Conservation (phyloP, 176 grass and related monocot genomes). For the Guadua angustifolia region DNA sequence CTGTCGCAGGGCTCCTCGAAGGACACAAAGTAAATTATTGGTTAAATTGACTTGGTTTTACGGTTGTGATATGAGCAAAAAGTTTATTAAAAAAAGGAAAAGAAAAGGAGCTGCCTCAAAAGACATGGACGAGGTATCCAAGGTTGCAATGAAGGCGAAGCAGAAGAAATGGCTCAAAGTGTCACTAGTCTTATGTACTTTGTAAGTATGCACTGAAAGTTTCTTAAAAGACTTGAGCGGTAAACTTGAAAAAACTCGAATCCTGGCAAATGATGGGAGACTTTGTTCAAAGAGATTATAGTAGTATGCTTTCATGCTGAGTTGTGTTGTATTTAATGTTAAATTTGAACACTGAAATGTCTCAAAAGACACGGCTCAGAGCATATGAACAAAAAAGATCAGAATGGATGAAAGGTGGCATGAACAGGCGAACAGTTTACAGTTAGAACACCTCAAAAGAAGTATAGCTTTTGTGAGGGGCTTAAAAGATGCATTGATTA, state of each 20-base stretch:
- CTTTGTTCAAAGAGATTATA: neutral
- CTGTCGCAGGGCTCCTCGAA: neutral
- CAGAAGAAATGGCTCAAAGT: neutral
- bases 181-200: neutral
- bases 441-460: conserved; percentile 13
- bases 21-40: neutral
- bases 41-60: neutral
- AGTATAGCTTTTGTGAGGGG: neutral
- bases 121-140: neutral
- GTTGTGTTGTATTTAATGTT: neutral
- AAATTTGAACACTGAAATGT: neutral
- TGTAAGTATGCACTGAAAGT: conserved; percentile 12
- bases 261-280: conserved; percentile 24
- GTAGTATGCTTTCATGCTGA: neutral
- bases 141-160: neutral
- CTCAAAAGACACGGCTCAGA: neutral
- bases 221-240: conserved; percentile 11
- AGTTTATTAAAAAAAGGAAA: neutral
- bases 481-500: conserved; percentile 6
- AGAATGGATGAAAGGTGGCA: neutral
- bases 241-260: conserved; percentile 32
- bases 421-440: neutral
- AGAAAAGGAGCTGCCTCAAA: neutral
- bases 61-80: neutral
- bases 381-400: neutral